Conservation (phyloP, 2,329 filamentous ascomycete species). For the Aaosphaeria arxii region DNA sequence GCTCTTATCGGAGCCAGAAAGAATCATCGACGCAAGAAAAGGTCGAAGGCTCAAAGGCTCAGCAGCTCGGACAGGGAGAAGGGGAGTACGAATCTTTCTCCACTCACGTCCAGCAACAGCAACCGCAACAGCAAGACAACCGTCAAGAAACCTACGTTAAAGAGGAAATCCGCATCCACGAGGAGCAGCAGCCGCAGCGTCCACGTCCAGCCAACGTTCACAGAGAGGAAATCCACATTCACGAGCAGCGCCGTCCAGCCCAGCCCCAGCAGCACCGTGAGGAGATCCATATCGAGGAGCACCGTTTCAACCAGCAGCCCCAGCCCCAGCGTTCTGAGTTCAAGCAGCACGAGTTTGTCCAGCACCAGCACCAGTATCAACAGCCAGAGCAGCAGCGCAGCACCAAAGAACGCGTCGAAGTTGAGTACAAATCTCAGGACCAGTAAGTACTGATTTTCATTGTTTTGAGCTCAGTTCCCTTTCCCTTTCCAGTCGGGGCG, state of each 20-base stretch:
- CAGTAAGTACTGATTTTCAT: slow-evolving; percentile 5
- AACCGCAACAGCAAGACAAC: slow-evolving; percentile 37
- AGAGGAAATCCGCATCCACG: slow-evolving; percentile 83
- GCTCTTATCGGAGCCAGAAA: slow-evolving; percentile 81
- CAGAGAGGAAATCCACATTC: slow-evolving; percentile 33
- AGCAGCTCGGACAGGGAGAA: slow-evolving; percentile 94
- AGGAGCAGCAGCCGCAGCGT: slow-evolving; percentile 74
- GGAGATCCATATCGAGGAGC: not conserved
- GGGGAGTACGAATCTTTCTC: slow-evolving; percentile 61
- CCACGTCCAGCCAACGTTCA: slow-evolving; percentile 42
- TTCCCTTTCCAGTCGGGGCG: no score
- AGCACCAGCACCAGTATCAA: slow-evolving; percentile 1
- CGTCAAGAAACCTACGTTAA: slow-evolving; percentile 59
- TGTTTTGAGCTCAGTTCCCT: not conserved
- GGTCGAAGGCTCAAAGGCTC: slow-evolving; percentile 86
- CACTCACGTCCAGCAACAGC: slow-evolving; percentile 46
- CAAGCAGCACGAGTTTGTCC: not conserved
- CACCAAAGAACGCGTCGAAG: slow-evolving; percentile 8
- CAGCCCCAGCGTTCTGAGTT: slow-evolving; percentile 3
- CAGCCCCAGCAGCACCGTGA: slow-evolving; percentile 10
- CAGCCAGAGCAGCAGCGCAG: slow-evolving; percentile 5
- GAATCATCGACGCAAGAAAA: slow-evolving; percentile 64
- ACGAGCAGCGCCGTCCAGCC: slow-evolving; percentile 27
- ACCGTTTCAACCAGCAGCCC: slow-evolving; percentile 2
- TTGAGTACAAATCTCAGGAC: slow-evolving; percentile 28